These are phyloP conservation scores for Erythrobasidium yunnanense DNA, from an alignment of 768 basidiomycete genomes.

Conservation along the genomic window DNA sequence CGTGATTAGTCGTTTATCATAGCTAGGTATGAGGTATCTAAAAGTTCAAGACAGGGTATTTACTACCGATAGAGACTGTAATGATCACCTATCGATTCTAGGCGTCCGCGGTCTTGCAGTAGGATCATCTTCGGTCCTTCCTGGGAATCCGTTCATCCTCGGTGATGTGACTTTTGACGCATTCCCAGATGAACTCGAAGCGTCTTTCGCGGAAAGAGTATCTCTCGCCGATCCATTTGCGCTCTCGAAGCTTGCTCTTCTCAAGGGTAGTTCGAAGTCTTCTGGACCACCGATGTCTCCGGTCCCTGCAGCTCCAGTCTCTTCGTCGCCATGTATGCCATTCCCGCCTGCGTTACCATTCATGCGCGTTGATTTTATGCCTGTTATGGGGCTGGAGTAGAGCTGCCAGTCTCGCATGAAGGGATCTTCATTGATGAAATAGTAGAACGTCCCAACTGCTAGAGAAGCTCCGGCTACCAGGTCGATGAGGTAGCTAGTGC, in stretches of 20 bases:
- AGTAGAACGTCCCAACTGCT: slow-evolving; percentile 67
- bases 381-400: neutral
- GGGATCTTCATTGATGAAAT: slow-evolving; percentile 15
- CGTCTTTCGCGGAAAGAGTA: too few species aligned
- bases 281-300: neutral
- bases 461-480: slow-evolving; percentile 88
- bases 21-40: too few species aligned
- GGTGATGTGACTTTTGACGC: neutral
- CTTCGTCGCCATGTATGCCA: neutral
- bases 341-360: too few species aligned
- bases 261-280: neutral
- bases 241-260: neutral
- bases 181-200: too few species aligned
- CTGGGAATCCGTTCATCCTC: neutral
- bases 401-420: slow-evolving; percentile 21
- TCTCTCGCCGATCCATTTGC: too few species aligned
- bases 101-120: slow-evolving; percentile 5
- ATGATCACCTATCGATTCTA: neutral
- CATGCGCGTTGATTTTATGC: too few species aligned
- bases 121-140: slow-evolving; percentile 1
- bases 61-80: too few species aligned
- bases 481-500: slow-evolving; percentile 97
- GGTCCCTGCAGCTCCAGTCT: neutral
- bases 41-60: too few species aligned
- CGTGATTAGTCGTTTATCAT: too few species aligned